These are phyloP conservation scores for Boletus sp. DNA, from an alignment of 1,284 basidiomycete genomes.

Conservation along the genomic window DNA sequence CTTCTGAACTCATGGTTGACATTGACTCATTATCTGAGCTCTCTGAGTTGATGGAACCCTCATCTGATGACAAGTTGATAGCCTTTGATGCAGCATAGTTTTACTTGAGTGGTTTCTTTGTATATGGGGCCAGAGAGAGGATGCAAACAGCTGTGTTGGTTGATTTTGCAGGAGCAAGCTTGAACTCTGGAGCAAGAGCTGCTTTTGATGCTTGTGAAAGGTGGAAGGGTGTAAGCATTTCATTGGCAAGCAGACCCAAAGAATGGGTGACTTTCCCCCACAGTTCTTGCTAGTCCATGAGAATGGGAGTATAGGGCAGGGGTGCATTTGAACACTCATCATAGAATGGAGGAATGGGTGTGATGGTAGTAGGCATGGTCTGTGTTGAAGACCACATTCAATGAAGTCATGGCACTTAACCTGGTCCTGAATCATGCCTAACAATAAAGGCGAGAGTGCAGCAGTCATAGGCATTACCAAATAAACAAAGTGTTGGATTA, in stretches of 20 bases:
- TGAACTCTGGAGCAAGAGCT: neutral
- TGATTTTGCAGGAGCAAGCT: neutral
- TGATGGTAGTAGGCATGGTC: neutral
- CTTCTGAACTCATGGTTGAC: neutral
- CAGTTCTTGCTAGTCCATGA: neutral
- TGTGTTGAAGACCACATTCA: neutral
- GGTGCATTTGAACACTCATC: neutral
- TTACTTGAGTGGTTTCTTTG: neutral
- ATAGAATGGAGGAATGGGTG: neutral
- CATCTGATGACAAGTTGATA: neutral
- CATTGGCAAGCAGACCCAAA: neutral
- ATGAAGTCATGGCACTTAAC: neutral
- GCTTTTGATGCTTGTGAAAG: neutral
- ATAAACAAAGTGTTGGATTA: neutral
- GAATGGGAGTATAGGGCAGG: neutral
- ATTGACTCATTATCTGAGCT: neutral
- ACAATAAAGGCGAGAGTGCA: neutral
- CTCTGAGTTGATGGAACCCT: neutral
- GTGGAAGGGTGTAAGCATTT: neutral
- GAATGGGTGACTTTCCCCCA: neutral
- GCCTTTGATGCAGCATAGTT: neutral
- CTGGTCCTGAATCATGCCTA: neutral
- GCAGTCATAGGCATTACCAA: neutral
- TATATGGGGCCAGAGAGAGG: neutral
- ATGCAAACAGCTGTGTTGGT: neutral